Base-by-base conservation (phyloP, 495 filamentous ascomycete species). In the Penicillium arizonense region DNA sequence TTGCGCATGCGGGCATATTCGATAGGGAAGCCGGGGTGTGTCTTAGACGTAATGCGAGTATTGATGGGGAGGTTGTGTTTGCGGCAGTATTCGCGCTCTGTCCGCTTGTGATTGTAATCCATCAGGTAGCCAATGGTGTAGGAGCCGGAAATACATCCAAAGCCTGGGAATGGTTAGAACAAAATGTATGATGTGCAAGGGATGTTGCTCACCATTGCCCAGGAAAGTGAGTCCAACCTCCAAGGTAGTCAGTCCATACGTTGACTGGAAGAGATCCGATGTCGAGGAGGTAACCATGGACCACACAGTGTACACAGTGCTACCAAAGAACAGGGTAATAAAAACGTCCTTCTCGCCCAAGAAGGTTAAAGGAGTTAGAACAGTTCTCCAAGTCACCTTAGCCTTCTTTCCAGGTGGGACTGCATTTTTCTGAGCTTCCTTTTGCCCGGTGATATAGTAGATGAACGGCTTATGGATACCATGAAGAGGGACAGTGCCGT, bases 251-350 rank as follows among this genome's bases (percentile, higher is more conserved):
- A 77, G 57, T 0, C 57, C 55, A 23, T 71, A 74, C 12, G 49
- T 51, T 3, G 59, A 39, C 48, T 73, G 62, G 46, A 78, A 75
- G 0, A 79, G 57, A 7, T 53, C 57, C 0, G 69, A 68, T 1
- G 76, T 79, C 13, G 69, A 74, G 0, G 73, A 73, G 2, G 76
- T 77, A 1, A 79, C 69, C 76, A 79, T 79, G 28, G 70, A 75
- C 76, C 76, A 79, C 11, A 76, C 68, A 0, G 76, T 68, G 53
- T 77, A 79, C 0, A 74, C 68, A n/a, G 75, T 65, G n/a, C 70
- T 68, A 18, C 76, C 75, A 47, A 69, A 79, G 44, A 76, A 61
- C 2, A 79, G 61, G 9, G 68, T 71, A 44, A 74, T 61, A 24
- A 76, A 63, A 39, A 78, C 69, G 42, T 79, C 77, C 37, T 71